Conservation (phyloP, 768 basidiomycete species). For the Naematelia encephala region DNA sequence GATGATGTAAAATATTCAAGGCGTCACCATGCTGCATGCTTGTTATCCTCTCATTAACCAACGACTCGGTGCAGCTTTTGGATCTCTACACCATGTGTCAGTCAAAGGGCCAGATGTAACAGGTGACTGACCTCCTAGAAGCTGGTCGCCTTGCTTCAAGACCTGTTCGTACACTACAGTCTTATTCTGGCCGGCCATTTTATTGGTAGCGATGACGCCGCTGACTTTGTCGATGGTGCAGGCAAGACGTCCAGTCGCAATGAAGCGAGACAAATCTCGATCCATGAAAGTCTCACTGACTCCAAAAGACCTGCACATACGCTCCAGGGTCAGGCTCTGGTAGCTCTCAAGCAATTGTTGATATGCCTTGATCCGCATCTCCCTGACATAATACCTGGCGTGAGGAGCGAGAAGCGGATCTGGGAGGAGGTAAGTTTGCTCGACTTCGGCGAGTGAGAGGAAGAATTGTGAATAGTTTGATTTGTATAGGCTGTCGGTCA, state of each 20-base stretch:
- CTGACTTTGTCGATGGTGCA: conserved; percentile 93
- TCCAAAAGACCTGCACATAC: conserved; percentile 80
- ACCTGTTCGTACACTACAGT: conserved; percentile 87
- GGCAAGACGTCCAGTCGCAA: conserved; percentile 77
- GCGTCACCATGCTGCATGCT: not conserved
- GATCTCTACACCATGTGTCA: conserved; percentile 52
- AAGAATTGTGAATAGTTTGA: conserved; percentile 96
- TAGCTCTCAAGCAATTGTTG: conserved; percentile 88
- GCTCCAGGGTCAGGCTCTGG: conserved; percentile 80
- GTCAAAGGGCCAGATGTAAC: not conserved
- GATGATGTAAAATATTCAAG: not conserved
- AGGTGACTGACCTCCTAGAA: conserved; percentile 63
- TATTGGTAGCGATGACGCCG: conserved; percentile 86
- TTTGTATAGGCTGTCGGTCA: conserved; percentile 82
- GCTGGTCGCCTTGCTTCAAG: conserved; percentile 85
- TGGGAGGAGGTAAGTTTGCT: conserved; percentile 80
- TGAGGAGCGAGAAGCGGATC: conserved; percentile 82
- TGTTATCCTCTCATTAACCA: conserved; percentile 17
- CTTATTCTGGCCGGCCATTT: conserved; percentile 59
- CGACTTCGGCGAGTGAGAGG: conserved; percentile 79
- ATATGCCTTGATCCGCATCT: conserved; percentile 94
- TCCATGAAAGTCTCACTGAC: conserved; percentile 85
- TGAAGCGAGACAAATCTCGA: conserved; percentile 87
- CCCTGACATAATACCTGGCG: conserved; percentile 82
- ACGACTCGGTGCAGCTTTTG: conserved; percentile 89